Evolutionary conservation across 768 basidiomycete species (phyloP).

Genomic region (Leccinum pellstonianum): DNA sequence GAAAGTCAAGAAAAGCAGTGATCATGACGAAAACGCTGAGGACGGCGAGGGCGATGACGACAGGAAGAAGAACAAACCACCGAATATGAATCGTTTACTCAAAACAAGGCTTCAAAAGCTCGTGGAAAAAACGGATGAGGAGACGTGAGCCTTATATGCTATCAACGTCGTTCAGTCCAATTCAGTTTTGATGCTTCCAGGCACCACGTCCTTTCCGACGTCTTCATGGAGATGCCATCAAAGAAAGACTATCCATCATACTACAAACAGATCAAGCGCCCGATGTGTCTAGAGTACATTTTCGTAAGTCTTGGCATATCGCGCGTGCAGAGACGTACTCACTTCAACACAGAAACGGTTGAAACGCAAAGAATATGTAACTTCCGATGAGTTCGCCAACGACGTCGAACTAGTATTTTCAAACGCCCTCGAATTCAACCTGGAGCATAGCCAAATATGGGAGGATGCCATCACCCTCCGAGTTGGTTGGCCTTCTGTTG

Average conservation of each 20-base stretch:
- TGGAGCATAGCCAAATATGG: conserved; percentile 81
- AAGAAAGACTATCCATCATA: conserved; percentile 78
- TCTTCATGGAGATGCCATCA: conserved; percentile 84
- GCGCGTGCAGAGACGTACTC: background rate
- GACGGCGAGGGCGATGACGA: conserved; percentile 46
- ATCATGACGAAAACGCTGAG: conserved; percentile 40
- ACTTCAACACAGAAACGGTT: conserved; percentile 61
- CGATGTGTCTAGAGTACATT: conserved; percentile 75
- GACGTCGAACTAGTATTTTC: conserved; percentile 90
- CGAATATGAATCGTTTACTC: conserved; percentile 64
- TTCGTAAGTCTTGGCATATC: conserved; percentile 50
- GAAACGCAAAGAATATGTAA: conserved; percentile 74
- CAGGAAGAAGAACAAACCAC: conserved; percentile 50
- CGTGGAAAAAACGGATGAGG: conserved; percentile 66
- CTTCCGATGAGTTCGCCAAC: conserved; percentile 67
- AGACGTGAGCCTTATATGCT: conserved; percentile 44
- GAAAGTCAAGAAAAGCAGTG: conserved; percentile 38
- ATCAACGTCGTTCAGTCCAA: background rate
- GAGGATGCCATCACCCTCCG: conserved; percentile 69
- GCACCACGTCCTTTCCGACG: conserved; percentile 63
- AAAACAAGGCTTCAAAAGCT: conserved; percentile 67
- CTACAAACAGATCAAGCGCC: conserved; percentile 75
- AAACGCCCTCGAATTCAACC: conserved; percentile 88
- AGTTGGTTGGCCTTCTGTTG: conserved; percentile 39
- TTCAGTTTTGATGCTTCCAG: conserved; percentile 34